Percentiles rank a stretch among this genome's conserved stretches.
Conservation (phyloP, 495 filamentous ascomycete genomes). For the Aspergillus indologenus region DNA sequence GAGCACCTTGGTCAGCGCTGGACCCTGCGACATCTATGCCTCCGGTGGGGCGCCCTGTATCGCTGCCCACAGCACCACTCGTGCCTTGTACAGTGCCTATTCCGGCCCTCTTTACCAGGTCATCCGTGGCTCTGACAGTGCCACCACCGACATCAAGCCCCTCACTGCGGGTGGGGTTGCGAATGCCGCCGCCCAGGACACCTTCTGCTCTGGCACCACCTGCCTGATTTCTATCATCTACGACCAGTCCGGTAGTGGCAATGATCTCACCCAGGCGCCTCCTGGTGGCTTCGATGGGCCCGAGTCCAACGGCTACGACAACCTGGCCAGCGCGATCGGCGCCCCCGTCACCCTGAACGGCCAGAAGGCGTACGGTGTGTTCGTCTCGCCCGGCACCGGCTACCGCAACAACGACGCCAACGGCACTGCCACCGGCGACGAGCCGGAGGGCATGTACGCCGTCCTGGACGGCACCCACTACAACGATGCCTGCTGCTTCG, state of each 20-base stretch:
- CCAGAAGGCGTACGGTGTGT: constrained; percentile 57
- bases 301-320: constrained; percentile 52
- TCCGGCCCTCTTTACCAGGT: constrained; percentile 55
- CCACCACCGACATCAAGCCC: constrained; percentile 45
- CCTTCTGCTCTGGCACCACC: constrained; percentile 54
- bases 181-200: constrained; percentile 53
- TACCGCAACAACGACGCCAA: constrained; percentile 51
- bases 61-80: constrained; percentile 58
- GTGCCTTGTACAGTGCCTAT: constrained; percentile 53
- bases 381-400: constrained; percentile 52
- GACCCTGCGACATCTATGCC: constrained; percentile 55
- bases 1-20: constrained; percentile 43
- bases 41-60: constrained; percentile 52
- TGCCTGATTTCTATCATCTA: constrained; percentile 59
- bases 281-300: constrained; percentile 52
- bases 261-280: constrained; percentile 57
- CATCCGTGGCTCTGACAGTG: constrained; percentile 47
- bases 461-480: constrained; percentile 60
- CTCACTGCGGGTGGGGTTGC: constrained; percentile 53
- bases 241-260: constrained; percentile 56
- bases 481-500: constrained; percentile 57
- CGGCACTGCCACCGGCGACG: constrained; percentile 52
- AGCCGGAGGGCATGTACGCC: constrained; percentile 55
- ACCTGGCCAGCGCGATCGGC: constrained; percentile 52
- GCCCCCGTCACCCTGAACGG: constrained; percentile 57